Base-by-base conservation (phyloP, 2,329 filamentous ascomycete species). In the Penicillium psychrosexuale region DNA sequence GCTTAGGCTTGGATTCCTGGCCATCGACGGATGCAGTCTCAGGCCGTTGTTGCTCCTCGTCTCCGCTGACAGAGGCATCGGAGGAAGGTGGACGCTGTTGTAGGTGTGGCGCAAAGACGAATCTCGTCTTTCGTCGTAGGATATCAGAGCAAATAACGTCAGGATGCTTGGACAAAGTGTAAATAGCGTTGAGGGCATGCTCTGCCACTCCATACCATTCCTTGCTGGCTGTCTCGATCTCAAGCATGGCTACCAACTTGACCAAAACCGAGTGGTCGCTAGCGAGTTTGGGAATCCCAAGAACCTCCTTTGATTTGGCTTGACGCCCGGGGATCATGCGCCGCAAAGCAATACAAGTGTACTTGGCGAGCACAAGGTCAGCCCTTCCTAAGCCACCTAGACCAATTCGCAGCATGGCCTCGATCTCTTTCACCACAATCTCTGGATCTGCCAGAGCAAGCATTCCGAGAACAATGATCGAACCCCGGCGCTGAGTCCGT, bases 381-480 rank as follows among this genome's bases (percentile, higher is more conserved):
- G 84, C 82, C 64, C 88, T 84, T 39, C 94, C 95, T 53, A 92
- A 82, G 12, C 82, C 76, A 24, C 93, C 93, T 7, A 99, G 82
- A 15, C 94, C 94, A 47, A 96, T 95, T 12, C 90, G 85, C 17
- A 99, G 80, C 84, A 97, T 96, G 0, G 89, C 88, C 73, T 97
- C 93, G 78, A 97, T 95, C 72, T 99, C 93, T 56, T 89, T 90
- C 13, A 97, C 88, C 2, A 96, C 90, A 57, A 99, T 94, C 61
- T 96, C 90, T 0, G 93, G 91, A 59, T 90, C 91, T 2, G 95
- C 94, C 2, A 94, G 86, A 5, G 93, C 92, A 50, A 99, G 82
- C 95, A 99, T 99, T 15, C 95, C 93, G 3, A 99, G 80, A 7
- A 97, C 90, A 61, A 99, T 97, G 69, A 99, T 97, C 47, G 94